phyloP scores from a whole-genome alignment of 306 rosid genomes.

The Inga laurina region DNA sequence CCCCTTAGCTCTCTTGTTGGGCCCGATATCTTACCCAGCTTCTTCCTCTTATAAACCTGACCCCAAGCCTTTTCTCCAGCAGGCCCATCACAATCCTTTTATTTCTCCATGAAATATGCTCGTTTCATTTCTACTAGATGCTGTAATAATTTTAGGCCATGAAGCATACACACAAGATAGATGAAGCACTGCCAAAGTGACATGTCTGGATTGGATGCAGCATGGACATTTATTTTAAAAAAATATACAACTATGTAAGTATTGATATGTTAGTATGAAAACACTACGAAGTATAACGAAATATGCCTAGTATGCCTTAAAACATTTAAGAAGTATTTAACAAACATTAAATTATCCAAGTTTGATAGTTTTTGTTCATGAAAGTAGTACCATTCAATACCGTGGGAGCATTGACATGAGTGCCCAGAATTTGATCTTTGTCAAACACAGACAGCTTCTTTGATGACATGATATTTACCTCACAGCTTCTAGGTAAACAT shows the following conservation, averaged over 20 bases:
- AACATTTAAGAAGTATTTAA: not conserved
- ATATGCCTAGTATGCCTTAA: not conserved
- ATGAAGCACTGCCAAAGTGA: not conserved
- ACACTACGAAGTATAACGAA: not conserved
- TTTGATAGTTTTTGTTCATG: not conserved
- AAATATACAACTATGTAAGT: not conserved
- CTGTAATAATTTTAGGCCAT: not conserved
- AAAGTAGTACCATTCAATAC: not conserved
- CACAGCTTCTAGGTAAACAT: conserved; percentile 19
- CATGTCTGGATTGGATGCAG: conserved; percentile 2
- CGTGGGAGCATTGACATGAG: not conserved
- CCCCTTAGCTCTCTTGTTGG: no score
- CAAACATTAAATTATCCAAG: conserved; percentile 1
- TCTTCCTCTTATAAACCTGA: no score
- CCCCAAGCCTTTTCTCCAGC: no score
- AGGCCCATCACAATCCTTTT: not conserved
- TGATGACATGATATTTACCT: conserved; percentile 2
- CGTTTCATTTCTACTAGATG: not conserved
- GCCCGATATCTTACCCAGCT: no score
- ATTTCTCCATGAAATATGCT: not conserved
- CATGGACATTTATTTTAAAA: conserved; percentile 12
- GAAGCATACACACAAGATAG: not conserved
- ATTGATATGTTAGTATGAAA: not conserved
- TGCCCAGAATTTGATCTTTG: conserved; percentile 20
- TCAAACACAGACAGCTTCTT: not conserved